Evolutionary conservation across 805 yeast genomes (phyloP).

Genomic region (Metschnikowia cerradonensis): DNA sequence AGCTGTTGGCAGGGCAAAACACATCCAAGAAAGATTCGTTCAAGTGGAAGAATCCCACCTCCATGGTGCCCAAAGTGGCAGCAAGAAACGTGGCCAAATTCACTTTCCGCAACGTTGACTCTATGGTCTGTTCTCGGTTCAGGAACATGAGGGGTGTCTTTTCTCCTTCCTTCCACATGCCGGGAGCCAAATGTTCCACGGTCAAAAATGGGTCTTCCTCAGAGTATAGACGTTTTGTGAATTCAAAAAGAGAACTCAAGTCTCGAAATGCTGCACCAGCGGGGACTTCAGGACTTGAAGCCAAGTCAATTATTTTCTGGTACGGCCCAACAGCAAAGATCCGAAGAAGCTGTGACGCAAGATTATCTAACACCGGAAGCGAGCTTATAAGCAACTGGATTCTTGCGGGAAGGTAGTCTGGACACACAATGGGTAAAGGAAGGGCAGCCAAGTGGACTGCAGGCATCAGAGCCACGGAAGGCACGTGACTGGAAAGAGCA

Average conservation of each 20-base stretch:
- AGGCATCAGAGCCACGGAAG: slow-evolving; percentile 31
- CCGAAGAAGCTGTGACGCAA: slow-evolving; percentile 75
- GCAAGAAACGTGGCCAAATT: slow-evolving; percentile 84
- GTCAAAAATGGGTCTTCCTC: slow-evolving; percentile 70
- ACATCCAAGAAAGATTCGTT: slow-evolving; percentile 82
- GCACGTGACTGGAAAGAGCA: slow-evolving; percentile 37
- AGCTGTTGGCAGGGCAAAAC: slow-evolving; percentile 71
- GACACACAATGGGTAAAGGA: slow-evolving; percentile 56
- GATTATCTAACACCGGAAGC: slow-evolving; percentile 73
- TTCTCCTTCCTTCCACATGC: slow-evolving; percentile 63
- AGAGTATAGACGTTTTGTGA: slow-evolving; percentile 64
- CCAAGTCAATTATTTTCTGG: slow-evolving; percentile 68
- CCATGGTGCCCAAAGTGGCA: slow-evolving; percentile 81
- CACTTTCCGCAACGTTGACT: slow-evolving; percentile 71
- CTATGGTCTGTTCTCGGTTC: slow-evolving; percentile 58
- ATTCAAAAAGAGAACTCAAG: slow-evolving; percentile 72
- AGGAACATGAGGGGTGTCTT: slow-evolving; percentile 54
- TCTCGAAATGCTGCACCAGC: slow-evolving; percentile 65
- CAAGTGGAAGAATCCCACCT: slow-evolving; percentile 81
- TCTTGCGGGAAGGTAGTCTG: slow-evolving; percentile 53
- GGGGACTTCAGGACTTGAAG: slow-evolving; percentile 60
- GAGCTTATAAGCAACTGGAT: slow-evolving; percentile 64
- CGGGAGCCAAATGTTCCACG: slow-evolving; percentile 67
- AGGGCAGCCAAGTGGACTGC: slow-evolving; percentile 57
- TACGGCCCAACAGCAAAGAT: slow-evolving; percentile 70